Evolutionary conservation across 441 rosid species (phyloP).

Genomic region (Corymbia calophylla): DNA sequence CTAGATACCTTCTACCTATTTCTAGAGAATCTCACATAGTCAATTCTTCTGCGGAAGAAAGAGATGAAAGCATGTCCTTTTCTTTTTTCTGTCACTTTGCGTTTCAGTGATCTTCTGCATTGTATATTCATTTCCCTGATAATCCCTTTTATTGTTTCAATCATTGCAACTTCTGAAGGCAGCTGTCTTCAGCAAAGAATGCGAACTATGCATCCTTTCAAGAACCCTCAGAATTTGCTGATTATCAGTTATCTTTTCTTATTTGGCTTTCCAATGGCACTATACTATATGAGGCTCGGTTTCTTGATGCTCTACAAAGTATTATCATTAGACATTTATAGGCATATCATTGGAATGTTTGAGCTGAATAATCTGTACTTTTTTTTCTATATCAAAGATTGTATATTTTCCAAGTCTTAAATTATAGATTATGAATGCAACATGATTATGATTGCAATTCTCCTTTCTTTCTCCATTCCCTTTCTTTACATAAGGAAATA

Average conservation of each 20-base stretch:
- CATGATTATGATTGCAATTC: background rate
- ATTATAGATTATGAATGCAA: background rate
- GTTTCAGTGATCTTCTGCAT: background rate
- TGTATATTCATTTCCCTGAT: background rate
- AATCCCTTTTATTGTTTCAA: constrained; percentile 22
- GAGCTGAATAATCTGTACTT: constrained; percentile 91
- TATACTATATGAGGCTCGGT: background rate
- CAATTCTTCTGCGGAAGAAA: too few relatives aligned
- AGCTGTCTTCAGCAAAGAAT: constrained; percentile 70
- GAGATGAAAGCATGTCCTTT: background rate
- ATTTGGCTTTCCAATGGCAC: background rate
- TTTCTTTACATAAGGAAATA: background rate
- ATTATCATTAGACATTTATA: constrained; percentile 81
- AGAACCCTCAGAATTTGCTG: background rate
- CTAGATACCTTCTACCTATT: background rate
- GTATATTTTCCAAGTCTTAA: background rate
- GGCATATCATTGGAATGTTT: constrained; percentile 87
- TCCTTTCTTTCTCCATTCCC: background rate
- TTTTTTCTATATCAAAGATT: background rate
- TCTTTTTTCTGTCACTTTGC: background rate
- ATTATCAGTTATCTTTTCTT: background rate
- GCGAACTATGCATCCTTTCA: constrained; percentile 72
- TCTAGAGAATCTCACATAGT: background rate
- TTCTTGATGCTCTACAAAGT: constrained; percentile 63
- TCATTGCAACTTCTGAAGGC: constrained; percentile 73